These are phyloP conservation scores for Pseudogymnoascus sp. DNA, from an alignment of 2,329 filamentous ascomycete species.

Conservation along the genomic window DNA sequence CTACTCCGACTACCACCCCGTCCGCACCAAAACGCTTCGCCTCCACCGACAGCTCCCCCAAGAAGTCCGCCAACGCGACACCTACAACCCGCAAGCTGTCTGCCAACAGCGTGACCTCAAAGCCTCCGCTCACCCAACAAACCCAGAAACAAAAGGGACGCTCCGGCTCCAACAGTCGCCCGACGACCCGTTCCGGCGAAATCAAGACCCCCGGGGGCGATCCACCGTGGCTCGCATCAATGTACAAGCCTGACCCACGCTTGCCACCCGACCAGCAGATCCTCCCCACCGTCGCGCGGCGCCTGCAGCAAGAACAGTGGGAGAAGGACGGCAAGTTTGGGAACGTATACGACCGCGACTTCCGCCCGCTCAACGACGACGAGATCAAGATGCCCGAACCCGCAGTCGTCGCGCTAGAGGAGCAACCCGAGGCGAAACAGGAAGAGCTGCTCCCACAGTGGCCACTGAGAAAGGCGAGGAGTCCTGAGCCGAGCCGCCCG, in stretches of 20 bases:
- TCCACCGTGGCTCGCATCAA: conserved; percentile 87
- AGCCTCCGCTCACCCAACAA: background rate
- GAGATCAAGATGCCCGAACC: conserved; percentile 28
- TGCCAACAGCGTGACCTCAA: background rate
- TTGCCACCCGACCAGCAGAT: conserved; percentile 93
- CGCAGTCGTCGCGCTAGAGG: conserved; percentile 21
- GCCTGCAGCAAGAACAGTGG: conserved; percentile 91
- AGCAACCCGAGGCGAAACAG: conserved; percentile 27
- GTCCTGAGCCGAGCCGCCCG: conserved; percentile 39
- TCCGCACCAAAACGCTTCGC: conserved; percentile 17
- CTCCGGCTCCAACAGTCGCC: conserved; percentile 42
- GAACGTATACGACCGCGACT: conserved; percentile 77
- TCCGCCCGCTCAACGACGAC: conserved; percentile 71
- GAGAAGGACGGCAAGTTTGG: conserved; percentile 84
- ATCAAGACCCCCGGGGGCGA: conserved; percentile 79
- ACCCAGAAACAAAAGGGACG: background rate
- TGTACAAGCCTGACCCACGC: conserved; percentile 92
- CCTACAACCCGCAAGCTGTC: conserved; percentile 19
- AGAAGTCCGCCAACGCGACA: conserved; percentile 34
- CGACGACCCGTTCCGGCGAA: conserved; percentile 54
- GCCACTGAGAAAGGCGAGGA: conserved; percentile 47
- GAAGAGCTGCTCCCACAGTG: conserved; percentile 41
- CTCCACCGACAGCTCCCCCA: conserved; percentile 42
- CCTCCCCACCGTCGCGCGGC: conserved; percentile 83
- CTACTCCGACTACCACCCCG: conserved; percentile 36